phyloP scores from a whole-genome alignment of 2,329 filamentous ascomycete genomes.

The Alternaria metachromatica region DNA sequence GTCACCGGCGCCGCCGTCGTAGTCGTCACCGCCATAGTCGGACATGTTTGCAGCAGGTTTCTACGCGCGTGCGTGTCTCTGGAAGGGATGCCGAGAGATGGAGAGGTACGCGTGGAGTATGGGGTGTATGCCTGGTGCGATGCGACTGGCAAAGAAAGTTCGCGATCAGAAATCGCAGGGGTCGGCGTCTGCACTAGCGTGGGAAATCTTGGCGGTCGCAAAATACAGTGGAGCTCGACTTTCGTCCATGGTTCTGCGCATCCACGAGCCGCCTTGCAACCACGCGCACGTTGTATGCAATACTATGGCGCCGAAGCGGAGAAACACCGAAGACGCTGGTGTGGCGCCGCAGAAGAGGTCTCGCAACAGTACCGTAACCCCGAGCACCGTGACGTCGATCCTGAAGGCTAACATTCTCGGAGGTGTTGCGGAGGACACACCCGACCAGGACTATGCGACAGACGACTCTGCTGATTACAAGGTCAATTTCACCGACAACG shows the following conservation, averaged over 20 bases:
- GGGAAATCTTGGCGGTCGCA: constrained; percentile 28
- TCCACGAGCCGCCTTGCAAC: constrained; percentile 15
- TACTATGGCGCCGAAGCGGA: constrained; percentile 42
- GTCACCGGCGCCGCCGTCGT: constrained; percentile 39
- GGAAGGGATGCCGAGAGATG: neutral
- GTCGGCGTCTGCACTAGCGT: constrained; percentile 20
- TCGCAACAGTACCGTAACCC: constrained; percentile 27
- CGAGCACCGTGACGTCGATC: constrained; percentile 7
- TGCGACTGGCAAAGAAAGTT: constrained; percentile 20
- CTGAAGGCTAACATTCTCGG: constrained; percentile 5
- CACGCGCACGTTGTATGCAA: neutral
- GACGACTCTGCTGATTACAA: constrained; percentile 35
- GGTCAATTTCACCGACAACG: constrained; percentile 38
- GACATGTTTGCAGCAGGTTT: constrained; percentile 46
- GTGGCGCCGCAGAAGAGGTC: constrained; percentile 30
- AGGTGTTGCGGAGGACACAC: constrained; percentile 17
- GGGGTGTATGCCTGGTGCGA: constrained; percentile 12
- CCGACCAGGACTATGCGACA: constrained; percentile 23
- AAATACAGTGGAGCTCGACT: constrained; percentile 25
- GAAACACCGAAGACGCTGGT: constrained; percentile 11
- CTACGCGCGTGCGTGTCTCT: neutral
- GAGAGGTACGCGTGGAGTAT: constrained; percentile 1
- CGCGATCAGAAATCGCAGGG: constrained; percentile 25
- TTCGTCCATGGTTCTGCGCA: constrained; percentile 5
- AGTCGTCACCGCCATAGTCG: constrained; percentile 55